Evolutionary conservation across 192 early-diverging fungal species (phyloP), one percentile per base, ranked within the genome.

Genomic region (Backusella macrospora): DNA sequence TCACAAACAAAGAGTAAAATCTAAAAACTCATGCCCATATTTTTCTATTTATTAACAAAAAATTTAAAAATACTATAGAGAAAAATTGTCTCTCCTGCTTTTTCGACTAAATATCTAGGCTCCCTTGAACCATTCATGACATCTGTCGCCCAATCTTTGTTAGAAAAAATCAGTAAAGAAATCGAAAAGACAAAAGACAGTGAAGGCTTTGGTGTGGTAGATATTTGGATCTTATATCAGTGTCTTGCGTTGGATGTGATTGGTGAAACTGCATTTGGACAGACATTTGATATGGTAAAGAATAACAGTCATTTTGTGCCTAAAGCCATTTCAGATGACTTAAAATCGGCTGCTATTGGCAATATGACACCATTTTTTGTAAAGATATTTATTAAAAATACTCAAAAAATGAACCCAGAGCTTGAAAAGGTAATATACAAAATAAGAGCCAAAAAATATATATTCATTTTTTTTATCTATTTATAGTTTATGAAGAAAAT

Each of bases 261-360:
- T 66, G 87, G 87, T 1, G 80, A 83, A 21, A 82, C 83, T 0
- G 82, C 79, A 16, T 87, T 88, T 71, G 87, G 86, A 5, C 49
- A 73, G 48, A 75, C 86, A 14, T 88, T 88, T 48, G 67, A 83
- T 10, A 86, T 88, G 77, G 40, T 88, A 6, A 75, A 84, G 39
- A 69, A 69, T n/a, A 75, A 73, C 0, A 26, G 26, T 10, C 83
- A 88, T 65, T 75, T 76, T 18, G 34, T 88, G 6, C 84, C 83
- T 5, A 39, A 45, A 21, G 62, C 63, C 15, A 73, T 80, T 34
- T 68, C 16, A 9, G 34, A 74, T 7, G 34, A 43, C 21, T 37
- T 81, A 38, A 37, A 44, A 3, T 13, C 15, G 12, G 43, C 37
- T 29, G 23, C 68, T 16, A 48, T 65, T 34, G 2, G 14, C 23